These are phyloP conservation scores for Geranium brycei DNA, from an alignment of 345 rosid species.

Conservation along the genomic window DNA sequence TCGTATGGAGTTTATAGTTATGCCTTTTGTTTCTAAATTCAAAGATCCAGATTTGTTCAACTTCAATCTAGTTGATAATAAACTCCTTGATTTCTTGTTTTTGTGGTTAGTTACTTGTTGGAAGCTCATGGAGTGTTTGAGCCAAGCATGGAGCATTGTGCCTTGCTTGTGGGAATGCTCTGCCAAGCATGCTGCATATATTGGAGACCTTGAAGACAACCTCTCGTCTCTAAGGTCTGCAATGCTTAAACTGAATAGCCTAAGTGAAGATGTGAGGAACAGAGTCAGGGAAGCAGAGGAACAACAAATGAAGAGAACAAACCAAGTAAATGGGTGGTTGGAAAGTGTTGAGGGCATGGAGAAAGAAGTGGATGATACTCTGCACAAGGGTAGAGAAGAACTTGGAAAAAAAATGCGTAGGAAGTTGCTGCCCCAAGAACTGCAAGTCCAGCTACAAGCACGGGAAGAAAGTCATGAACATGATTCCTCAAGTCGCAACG, in stretches of 20 bases:
- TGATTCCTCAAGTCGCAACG: background rate
- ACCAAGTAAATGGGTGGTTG: background rate
- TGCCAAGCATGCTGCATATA: background rate
- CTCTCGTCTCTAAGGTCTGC: background rate
- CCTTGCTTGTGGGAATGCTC: constrained; percentile 1
- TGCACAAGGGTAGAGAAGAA: too few species aligned
- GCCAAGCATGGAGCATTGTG: background rate
- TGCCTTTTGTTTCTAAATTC: too few species aligned
- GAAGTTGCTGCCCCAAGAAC: background rate
- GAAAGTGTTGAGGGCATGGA: background rate
- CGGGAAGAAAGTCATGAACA: background rate
- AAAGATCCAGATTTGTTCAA: too few species aligned
- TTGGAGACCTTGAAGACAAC: background rate
- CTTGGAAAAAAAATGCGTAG: background rate
- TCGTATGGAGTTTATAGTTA: too few species aligned
- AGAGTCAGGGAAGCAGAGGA: background rate
- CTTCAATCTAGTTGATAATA: too few species aligned
- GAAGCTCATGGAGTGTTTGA: too few species aligned
- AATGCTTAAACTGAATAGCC: background rate
- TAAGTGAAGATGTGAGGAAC: background rate
- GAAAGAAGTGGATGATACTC: background rate
- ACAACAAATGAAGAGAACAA: background rate
- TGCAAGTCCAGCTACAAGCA: background rate
- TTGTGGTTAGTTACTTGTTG: too few species aligned
- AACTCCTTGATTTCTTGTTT: too few species aligned